These are phyloP conservation scores for Bullera alba DNA, from an alignment of 768 basidiomycete genomes.

Conservation along the genomic window DNA sequence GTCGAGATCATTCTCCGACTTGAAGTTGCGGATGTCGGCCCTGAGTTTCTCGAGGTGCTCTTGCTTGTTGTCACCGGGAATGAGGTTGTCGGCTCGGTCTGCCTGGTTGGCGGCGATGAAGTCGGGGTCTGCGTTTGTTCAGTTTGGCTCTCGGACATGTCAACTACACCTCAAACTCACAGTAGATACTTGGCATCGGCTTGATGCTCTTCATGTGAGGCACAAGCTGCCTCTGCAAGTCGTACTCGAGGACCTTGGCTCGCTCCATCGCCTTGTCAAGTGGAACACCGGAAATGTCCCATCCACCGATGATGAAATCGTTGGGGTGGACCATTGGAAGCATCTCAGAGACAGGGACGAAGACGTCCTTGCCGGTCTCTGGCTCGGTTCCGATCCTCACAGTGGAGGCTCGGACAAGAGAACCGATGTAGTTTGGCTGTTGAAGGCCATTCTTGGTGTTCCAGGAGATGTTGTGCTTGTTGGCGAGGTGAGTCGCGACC, in stretches of 20 bases:
- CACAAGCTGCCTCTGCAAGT: constrained; percentile 89
- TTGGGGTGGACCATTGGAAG: constrained; percentile 98
- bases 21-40: constrained; percentile 89
- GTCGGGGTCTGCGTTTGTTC: constrained; percentile 60
- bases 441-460: constrained; percentile 84
- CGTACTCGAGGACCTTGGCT: constrained; percentile 88
- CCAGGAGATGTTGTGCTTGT: constrained; percentile 90
- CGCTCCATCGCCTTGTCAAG: constrained; percentile 92
- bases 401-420: constrained; percentile 90
- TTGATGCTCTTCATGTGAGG: constrained; percentile 72
- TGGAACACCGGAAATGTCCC: constrained; percentile 83
- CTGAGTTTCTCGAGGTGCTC: constrained; percentile 86
- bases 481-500: constrained; percentile 89
- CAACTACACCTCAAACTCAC: constrained; percentile 14
- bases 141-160: not conserved
- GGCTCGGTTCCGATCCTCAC: constrained; percentile 81
- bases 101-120: constrained; percentile 98
- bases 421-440: constrained; percentile 96
- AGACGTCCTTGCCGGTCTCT: constrained; percentile 73
- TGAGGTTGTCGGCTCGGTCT: constrained; percentile 86
- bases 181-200: constrained; percentile 88
- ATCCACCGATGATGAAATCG: constrained; percentile 93
- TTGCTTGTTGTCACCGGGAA: constrained; percentile 79
- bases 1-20: constrained; percentile 70
- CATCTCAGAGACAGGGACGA: constrained; percentile 85